Base-by-base conservation (phyloP, 495 filamentous ascomycete species). In the Penicillium waksmanii region DNA sequence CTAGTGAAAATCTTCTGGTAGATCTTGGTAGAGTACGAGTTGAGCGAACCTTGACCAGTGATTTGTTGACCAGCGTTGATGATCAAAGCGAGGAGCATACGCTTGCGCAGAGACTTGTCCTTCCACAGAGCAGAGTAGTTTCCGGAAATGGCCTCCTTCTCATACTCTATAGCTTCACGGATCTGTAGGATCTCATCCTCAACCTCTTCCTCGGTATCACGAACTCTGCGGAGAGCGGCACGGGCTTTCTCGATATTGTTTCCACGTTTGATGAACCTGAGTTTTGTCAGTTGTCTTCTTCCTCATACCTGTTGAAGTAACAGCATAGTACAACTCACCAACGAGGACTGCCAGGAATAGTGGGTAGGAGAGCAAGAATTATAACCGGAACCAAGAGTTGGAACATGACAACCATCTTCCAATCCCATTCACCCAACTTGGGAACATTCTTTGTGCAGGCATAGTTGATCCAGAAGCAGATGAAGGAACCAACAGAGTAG, bases 21-120 rank as follows among this genome's bases (percentile, higher is more conserved):
- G 53, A 88, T 84, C 57, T 81, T 82, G 44, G 84, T 84, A 13
- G 81, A 85, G 73, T 88, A 88, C 9, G 78, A 75, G 77, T 87
- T 87, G 38, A 88, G 73, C 31, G 82, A 81, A 64, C 85, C 84
- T 60, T 86, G 84, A 33, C 84, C 84, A 21, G 82, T 86, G 18
- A 87, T 69, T 62, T 87, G 84, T 61, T 87, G 84, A 35, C 84
- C 84, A 43, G 83, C 82, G 55, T 87, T 87, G 66, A 86, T 69
- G 25, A 85, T 67, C 48, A 84, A 67, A 18, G 83, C 81, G 34
- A 86, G 71, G 27, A 63, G 67, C 61, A 87, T 73, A 11, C 85
- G 78, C 71, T 83, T 85, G 60, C 85, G 81, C 3, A 86, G 69
- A 17, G 83, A 86, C 52, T 77, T 79, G 69, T 87, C 84, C 63